phyloP scores from a whole-genome alignment of 805 yeast genomes.

The Candida caryicola region DNA sequence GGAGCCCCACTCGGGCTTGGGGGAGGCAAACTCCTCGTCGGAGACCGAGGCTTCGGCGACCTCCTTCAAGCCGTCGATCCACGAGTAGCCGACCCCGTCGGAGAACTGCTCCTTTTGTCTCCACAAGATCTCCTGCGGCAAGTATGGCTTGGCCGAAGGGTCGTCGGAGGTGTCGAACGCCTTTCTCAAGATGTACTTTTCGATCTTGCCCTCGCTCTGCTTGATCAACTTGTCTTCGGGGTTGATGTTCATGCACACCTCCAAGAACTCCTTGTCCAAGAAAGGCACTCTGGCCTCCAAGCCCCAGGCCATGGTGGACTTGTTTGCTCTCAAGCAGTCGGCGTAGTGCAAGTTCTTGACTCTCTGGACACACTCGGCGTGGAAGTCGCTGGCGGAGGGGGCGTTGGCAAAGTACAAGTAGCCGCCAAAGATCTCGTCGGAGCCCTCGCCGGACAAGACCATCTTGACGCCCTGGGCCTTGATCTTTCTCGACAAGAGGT shows the following conservation, averaged over 20 bases:
- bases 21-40: conserved; percentile 87
- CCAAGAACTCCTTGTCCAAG: conserved; percentile 90
- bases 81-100: conserved; percentile 98
- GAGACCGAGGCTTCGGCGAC: conserved; percentile 82
- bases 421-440: conserved; percentile 98
- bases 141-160: conserved; percentile 73
- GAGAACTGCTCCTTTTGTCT: conserved; percentile 99
- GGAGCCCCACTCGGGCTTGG: conserved; percentile 93
- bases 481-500: conserved; percentile 89
- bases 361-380: conserved; percentile 90
- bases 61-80: conserved; percentile 98
- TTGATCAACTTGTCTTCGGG: conserved; percentile 89
- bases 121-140: conserved; percentile 96
- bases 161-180: conserved; percentile 94
- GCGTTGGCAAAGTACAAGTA: conserved; percentile 97
- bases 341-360: conserved; percentile 96
- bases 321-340: conserved; percentile 98
- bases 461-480: conserved; percentile 99
- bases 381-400: conserved; percentile 91
- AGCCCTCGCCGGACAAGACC: conserved; percentile 99
- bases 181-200: conserved; percentile 93
- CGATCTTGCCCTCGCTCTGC: conserved; percentile 71
- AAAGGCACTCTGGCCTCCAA: conserved; percentile 99
- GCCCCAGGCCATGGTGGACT: conserved; percentile 99
- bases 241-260: conserved; percentile 89